phyloP scores from a whole-genome alignment of 2,329 filamentous ascomycete genomes.

The Xylariaceae sp. region DNA sequence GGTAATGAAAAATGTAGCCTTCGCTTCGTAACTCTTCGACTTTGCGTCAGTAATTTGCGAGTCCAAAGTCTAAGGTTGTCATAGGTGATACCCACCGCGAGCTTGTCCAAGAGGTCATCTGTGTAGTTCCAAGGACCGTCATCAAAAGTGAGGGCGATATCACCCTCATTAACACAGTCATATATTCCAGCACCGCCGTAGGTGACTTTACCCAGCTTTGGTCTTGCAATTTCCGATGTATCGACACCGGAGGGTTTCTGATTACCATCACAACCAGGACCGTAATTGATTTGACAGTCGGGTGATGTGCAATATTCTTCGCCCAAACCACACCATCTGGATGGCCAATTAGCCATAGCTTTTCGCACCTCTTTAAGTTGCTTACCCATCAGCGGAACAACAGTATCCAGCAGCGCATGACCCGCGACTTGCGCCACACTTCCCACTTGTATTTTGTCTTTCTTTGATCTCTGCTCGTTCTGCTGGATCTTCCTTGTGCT shows the following conservation, averaged over 20 bases:
- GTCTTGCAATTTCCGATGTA: constrained; percentile 41
- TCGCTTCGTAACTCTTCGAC: constrained; percentile 49
- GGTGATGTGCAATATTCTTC: constrained; percentile 28
- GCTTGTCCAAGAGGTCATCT: constrained; percentile 52
- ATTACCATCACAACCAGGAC: constrained; percentile 46
- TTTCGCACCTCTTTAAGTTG: not conserved
- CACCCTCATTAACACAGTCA: constrained; percentile 46
- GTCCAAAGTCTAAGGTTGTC: not conserved
- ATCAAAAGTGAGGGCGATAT: constrained; percentile 60
- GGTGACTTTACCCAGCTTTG: constrained; percentile 42
- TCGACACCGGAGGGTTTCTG: constrained; percentile 40
- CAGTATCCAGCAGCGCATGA: constrained; percentile 28
- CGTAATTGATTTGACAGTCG: constrained; percentile 38
- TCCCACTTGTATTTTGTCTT: constrained; percentile 24
- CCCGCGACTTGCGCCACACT: constrained; percentile 24
- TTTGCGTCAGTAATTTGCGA: constrained; percentile 13
- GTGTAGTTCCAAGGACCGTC: constrained; percentile 61
- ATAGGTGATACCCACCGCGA: constrained; percentile 20
- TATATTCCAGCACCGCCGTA: constrained; percentile 48
- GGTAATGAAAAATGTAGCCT: constrained; percentile 61
- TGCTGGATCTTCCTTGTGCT: constrained; percentile 8
- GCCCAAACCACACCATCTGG: constrained; percentile 27
- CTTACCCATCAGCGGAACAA: constrained; percentile 31
- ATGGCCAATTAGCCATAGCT: constrained; percentile 11
- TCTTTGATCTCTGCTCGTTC: constrained; percentile 16